phyloP scores from a whole-genome alignment of 2,329 filamentous ascomycete genomes.

The Fusarium humuli region DNA sequence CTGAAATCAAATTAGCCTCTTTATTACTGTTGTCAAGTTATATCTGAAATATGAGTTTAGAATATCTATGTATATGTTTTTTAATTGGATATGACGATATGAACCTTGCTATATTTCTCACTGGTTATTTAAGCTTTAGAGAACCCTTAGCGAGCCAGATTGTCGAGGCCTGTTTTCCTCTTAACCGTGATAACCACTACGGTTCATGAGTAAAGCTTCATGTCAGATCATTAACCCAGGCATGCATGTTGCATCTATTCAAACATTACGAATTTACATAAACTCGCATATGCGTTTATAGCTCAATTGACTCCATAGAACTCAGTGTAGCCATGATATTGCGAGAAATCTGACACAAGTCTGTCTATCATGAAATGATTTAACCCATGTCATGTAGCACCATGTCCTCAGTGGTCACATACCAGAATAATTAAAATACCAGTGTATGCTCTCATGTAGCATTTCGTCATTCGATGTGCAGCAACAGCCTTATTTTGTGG shows the following conservation, averaged over 20 bases:
- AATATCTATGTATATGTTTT: not conserved
- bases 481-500: not conserved
- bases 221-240: not conserved
- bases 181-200: not conserved
- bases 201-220: not conserved
- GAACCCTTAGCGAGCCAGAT: not conserved
- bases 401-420: not conserved
- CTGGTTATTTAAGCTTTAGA: not conserved
- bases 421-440: not conserved
- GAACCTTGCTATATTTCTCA: not conserved
- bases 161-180: not conserved
- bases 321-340: not conserved
- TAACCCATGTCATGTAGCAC: not conserved
- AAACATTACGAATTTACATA: not conserved
- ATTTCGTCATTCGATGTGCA: no score
- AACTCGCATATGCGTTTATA: not conserved
- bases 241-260: not conserved
- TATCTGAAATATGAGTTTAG: not conserved
- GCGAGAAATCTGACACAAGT: not conserved
- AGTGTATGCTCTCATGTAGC: not conserved
- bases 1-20: slow-evolving; percentile 15
- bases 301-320: not conserved
- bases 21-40: not conserved
- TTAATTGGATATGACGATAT: not conserved
- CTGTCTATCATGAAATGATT: not conserved